Conservation (phyloP, 1,284 basidiomycete genomes). For the Athelia psychrophila region DNA sequence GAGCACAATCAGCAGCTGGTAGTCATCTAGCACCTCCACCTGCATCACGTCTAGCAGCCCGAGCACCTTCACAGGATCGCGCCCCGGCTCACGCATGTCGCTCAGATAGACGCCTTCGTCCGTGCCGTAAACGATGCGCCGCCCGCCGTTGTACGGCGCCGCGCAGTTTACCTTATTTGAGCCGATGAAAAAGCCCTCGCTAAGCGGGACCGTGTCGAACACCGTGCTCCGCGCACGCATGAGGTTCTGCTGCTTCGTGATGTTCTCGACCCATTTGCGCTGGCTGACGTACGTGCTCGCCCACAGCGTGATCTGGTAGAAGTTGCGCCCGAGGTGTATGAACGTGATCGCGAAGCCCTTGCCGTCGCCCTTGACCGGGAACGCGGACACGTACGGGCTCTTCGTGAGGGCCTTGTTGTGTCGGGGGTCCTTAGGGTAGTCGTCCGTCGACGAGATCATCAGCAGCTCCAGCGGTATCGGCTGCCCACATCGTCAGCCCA, state of each 20-base stretch:
- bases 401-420: conserved; percentile 38
- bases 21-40: conserved; percentile 96
- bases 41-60: conserved; percentile 89
- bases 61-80: conserved; percentile 89
- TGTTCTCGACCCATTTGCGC: conserved; percentile 94
- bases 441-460: conserved; percentile 81
- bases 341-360: conserved; percentile 93
- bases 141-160: conserved; percentile 88
- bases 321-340: conserved; percentile 90
- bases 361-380: conserved; percentile 62
- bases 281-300: conserved; percentile 84
- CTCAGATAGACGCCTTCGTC: conserved; percentile 97
- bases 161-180: conserved; percentile 90
- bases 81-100: conserved; percentile 74
- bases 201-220: conserved; percentile 86
- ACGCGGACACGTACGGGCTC: conserved; percentile 41
- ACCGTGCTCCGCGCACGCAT: conserved; percentile 84
- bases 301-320: conserved; percentile 93
- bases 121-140: conserved; percentile 92
- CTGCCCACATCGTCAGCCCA: conserved; percentile 41
- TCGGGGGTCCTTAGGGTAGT: conserved; percentile 34
- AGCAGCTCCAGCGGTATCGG: conserved; percentile 97
- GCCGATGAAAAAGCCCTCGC: conserved; percentile 86
- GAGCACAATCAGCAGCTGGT: conserved; percentile 92
- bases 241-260: conserved; percentile 85